Base-by-base conservation (phyloP, 495 filamentous ascomycete genomes). In the Chaetomium tenue region DNA sequence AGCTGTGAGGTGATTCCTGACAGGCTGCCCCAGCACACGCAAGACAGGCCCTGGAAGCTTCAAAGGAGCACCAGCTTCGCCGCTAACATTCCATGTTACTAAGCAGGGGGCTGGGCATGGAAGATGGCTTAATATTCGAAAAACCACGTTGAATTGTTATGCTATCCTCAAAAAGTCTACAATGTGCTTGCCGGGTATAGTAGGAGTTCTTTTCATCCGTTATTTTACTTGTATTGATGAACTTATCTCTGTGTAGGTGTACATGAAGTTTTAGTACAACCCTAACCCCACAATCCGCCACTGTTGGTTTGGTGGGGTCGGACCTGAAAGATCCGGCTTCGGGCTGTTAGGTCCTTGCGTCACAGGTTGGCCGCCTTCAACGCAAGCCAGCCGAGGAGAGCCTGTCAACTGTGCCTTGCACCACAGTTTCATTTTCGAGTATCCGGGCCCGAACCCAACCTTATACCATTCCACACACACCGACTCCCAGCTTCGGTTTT, bases 321-420 rank as follows among this genome's bases (percentile, higher is more conserved):
- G 52, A 18, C 25, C 37, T 7, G 51, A 25, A 63, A 56, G 60
- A 63, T 63, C 60, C 60, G 60, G n/a, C 39, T 22, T 46, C 40
- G 60, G 60, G 37, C n/a, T 39, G 13, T 20, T 46, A n/a, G n/a
- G n/a, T n/a, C n/a, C 25, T 63, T 63, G 60, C 60, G 60, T 63
- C 60, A 63, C 51, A 37, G 50, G 20, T 37, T 33, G 50, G 47
- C 16, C 50, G 60, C 50, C 60, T 52, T 25, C 20, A 5, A n/a
- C 54, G n/a, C 23, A 39, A 16, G 23, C 26, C 23, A n/a, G n/a
- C n/a, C n/a, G n/a, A n/a, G 2, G 9, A 25, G 33, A 28, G 20
- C 47, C 33, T 28, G 22, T 2, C 16, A 20, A 2, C 1, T 39
- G 47, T 61, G 48, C 22, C 37, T 22, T 37, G 16, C 51, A 33